phyloP scores from a whole-genome alignment of 2,329 filamentous ascomycete species.

The Tympanopsis confertula region DNA sequence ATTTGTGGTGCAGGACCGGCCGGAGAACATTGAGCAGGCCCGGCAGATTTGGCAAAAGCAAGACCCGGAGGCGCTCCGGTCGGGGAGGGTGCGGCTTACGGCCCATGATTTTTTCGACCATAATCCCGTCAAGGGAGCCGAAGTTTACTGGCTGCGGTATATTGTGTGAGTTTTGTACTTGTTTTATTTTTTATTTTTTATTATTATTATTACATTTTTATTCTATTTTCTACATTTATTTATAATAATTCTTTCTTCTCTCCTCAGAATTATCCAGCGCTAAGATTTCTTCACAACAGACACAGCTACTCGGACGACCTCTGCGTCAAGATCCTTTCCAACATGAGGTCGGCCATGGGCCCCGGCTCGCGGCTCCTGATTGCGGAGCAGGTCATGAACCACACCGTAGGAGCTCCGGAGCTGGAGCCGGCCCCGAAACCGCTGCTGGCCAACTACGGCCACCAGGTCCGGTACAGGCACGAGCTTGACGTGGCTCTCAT shows the following conservation, averaged over 20 bases:
- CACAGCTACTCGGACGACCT: background rate
- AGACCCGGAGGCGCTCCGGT: background rate
- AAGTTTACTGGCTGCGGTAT: background rate
- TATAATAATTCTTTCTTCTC: too few species aligned
- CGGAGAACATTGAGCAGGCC: background rate
- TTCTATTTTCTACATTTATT: too few species aligned
- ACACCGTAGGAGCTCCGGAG: slow-evolving; percentile 8
- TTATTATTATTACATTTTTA: too few species aligned
- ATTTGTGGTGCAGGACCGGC: background rate
- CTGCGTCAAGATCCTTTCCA: slow-evolving; percentile 1
- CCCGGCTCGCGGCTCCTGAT: slow-evolving; percentile 7
- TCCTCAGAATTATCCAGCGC: too few species aligned
- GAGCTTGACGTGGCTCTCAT: slow-evolving; percentile 8
- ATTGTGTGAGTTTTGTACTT: background rate
- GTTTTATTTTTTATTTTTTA: too few species aligned
- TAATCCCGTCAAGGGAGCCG: background rate
- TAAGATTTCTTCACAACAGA: too few species aligned
- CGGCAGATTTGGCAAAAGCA: background rate
- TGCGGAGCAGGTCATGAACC: slow-evolving; percentile 8
- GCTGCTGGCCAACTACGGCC: slow-evolving; percentile 8
- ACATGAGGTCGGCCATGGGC: background rate
- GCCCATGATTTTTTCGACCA: background rate
- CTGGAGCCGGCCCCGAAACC: slow-evolving; percentile 7
- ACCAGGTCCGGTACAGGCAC: slow-evolving; percentile 7
- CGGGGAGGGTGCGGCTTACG: background rate